Evolutionary conservation across 148 eudicot genomes (phyloP).

Genomic region (Camellia sinensis): DNA sequence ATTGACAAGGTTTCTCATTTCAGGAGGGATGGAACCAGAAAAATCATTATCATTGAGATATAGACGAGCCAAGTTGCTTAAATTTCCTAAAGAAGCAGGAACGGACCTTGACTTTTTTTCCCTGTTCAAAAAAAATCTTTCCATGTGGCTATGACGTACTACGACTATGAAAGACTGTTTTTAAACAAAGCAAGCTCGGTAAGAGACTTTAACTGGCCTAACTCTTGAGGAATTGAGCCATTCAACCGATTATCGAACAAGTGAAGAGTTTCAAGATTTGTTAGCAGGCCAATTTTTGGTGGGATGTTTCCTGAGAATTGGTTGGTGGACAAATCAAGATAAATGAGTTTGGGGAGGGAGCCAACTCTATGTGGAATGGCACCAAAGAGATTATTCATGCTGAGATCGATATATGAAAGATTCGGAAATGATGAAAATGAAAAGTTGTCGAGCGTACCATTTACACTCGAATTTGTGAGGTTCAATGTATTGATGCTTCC

Average conservation of each 20-base stretch:
- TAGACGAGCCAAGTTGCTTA: neutral
- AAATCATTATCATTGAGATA: neutral
- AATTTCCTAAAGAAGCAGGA: too few relatives aligned
- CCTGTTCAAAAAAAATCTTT: too few relatives aligned
- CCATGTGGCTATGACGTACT: too few relatives aligned
- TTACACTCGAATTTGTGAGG: constrained; percentile 29
- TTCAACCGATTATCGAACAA: constrained; percentile 15
- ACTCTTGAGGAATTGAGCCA: constrained; percentile 15
- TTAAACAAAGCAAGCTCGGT: neutral
- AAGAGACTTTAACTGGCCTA: constrained; percentile 8
- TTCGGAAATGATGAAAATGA: constrained; percentile 34
- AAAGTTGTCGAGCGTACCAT: constrained; percentile 30
- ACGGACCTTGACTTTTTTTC: too few relatives aligned
- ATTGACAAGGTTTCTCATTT: too few relatives aligned
- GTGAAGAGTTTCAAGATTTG: constrained; percentile 27
- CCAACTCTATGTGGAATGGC: too few relatives aligned
- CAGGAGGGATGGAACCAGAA: constrained; percentile 19
- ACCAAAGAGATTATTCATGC: constrained; percentile 37
- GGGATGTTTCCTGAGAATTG: constrained; percentile 36
- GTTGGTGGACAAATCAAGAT: constrained; percentile 17
- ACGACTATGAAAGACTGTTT: neutral
- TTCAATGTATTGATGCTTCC: constrained; percentile 21
- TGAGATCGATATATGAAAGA: constrained; percentile 34
- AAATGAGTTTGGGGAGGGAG: neutral
- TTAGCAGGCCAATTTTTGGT: constrained; percentile 31